Evolutionary conservation across 2,329 filamentous ascomycete species (phyloP).

Genomic region (Ophiocordyceps australis): DNA sequence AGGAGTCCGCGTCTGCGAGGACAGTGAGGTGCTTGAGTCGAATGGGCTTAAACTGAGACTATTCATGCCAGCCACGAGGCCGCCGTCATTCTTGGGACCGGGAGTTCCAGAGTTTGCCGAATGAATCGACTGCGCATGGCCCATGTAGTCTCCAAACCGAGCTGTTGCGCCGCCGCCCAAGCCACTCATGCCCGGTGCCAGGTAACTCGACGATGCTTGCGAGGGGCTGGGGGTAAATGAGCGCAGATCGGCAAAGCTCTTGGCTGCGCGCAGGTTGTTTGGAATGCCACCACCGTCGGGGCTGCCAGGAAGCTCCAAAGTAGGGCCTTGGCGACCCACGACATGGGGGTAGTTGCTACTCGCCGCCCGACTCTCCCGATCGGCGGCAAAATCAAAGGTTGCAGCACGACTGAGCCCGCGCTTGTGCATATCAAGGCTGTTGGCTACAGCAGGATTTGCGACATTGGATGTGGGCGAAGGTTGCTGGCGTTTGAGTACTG

Average conservation of each 20-base stretch:
- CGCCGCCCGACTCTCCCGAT: conserved; percentile 48
- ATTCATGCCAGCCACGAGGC: conserved; percentile 27
- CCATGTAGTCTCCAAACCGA: conserved; percentile 27
- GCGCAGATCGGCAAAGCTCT: conserved; percentile 89
- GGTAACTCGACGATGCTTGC: conserved; percentile 66
- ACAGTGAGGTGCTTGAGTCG: conserved; percentile 22
- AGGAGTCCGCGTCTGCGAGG: conserved; percentile 25
- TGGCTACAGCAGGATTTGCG: conserved; percentile 36
- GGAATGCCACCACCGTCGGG: conserved; percentile 43
- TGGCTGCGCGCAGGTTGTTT: conserved; percentile 76
- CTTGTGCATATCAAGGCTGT: conserved; percentile 58
- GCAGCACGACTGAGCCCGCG: conserved; percentile 81
- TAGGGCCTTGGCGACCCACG: conserved; percentile 64
- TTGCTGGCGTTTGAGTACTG: conserved; percentile 58
- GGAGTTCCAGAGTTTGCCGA: conserved; percentile 17
- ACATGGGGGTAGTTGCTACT: conserved; percentile 51
- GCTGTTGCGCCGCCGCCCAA: conserved; percentile 21
- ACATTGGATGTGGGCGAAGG: conserved; percentile 32
- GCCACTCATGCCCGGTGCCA: conserved; percentile 30
- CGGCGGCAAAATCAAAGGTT: conserved; percentile 90
- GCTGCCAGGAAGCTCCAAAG: conserved; percentile 77
- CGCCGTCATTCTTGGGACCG: conserved; percentile 17
- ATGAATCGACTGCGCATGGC: conserved; percentile 16
- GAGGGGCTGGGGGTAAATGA: conserved; percentile 92
- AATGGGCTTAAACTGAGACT: conserved; percentile 32